Evolutionary conservation across 1,284 basidiomycete species (phyloP).

Genomic region (Trichosporon sp.): DNA sequence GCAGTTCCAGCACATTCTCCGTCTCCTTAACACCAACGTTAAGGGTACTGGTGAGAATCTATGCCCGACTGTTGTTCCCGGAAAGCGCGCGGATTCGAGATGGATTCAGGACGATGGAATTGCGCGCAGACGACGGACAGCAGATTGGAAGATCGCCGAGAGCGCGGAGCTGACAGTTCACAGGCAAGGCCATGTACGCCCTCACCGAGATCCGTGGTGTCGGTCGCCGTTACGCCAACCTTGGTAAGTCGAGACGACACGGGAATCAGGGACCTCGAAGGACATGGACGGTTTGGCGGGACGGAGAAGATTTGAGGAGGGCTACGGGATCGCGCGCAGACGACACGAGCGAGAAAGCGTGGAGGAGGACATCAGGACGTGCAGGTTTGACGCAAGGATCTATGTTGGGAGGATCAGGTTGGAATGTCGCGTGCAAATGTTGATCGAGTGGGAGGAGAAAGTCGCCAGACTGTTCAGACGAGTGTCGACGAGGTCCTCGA

Average conservation of each 20-base stretch:
- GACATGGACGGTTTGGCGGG: background rate
- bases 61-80: background rate
- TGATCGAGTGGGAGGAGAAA: background rate
- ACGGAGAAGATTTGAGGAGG: background rate
- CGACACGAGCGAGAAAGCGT: background rate
- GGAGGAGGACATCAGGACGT: background rate
- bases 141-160: background rate
- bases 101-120: constrained; percentile 1
- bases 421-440: background rate
- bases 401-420: background rate
- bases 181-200: constrained; percentile 93
- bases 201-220: constrained; percentile 99
- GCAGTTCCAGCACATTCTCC: constrained; percentile 82
- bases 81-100: constrained; percentile 69
- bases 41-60: constrained; percentile 64
- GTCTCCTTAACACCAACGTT: constrained; percentile 99
- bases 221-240: constrained; percentile 96
- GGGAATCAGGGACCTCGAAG: background rate
- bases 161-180: constrained; percentile 5
- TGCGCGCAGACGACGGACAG: constrained; percentile 12
- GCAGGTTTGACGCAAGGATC: background rate
- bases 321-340: background rate
- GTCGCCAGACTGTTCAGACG: background rate
- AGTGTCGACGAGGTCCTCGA: background rate
- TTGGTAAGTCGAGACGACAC: constrained; percentile 53